Evolutionary conservation across 2,329 filamentous ascomycete species (phyloP).

Genomic region (Pyrenophora tritici-repentis): DNA sequence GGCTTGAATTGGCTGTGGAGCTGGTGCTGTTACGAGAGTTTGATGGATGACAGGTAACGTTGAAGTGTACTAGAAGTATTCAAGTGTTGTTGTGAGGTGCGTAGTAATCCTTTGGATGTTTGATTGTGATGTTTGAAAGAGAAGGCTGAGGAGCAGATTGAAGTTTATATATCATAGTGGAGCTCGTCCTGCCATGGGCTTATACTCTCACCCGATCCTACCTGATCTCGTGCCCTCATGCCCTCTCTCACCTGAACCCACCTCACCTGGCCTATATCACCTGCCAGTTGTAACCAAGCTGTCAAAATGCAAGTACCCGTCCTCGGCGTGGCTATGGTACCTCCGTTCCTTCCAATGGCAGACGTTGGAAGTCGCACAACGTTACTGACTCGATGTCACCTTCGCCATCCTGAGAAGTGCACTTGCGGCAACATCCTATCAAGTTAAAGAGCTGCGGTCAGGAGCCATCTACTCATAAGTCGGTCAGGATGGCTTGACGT

Average conservation of each 20-base stretch:
- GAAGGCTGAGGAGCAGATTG: slow-evolving; percentile 2
- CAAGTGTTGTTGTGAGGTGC: neutral
- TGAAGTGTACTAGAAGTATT: neutral
- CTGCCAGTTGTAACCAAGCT: slow-evolving; percentile 15
- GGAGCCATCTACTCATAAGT: slow-evolving; percentile 3
- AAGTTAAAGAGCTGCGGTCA: neutral
- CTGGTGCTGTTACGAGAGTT: neutral
- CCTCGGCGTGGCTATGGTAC: slow-evolving; percentile 22
- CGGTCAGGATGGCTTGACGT: slow-evolving; percentile 17
- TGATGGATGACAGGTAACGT: neutral
- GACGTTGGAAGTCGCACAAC: slow-evolving; percentile 8
- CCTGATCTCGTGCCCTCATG: neutral
- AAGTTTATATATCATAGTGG: slow-evolving; percentile 1
- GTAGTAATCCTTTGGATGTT: neutral
- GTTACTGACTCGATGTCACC: slow-evolving; percentile 2
- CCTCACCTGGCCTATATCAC: neutral
- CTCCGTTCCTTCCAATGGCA: slow-evolving; percentile 2
- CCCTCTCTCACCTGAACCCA: neutral
- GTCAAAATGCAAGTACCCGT: slow-evolving; percentile 24
- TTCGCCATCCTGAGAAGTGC: slow-evolving; percentile 8
- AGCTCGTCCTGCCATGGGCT: slow-evolving; percentile 3
- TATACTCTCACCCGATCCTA: neutral
- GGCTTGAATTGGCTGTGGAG: neutral
- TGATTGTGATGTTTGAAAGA: neutral
- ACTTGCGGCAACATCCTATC: slow-evolving; percentile 4